phyloP scores from a whole-genome alignment of 495 filamentous ascomycete genomes.

The Jackrogersella minutella region DNA sequence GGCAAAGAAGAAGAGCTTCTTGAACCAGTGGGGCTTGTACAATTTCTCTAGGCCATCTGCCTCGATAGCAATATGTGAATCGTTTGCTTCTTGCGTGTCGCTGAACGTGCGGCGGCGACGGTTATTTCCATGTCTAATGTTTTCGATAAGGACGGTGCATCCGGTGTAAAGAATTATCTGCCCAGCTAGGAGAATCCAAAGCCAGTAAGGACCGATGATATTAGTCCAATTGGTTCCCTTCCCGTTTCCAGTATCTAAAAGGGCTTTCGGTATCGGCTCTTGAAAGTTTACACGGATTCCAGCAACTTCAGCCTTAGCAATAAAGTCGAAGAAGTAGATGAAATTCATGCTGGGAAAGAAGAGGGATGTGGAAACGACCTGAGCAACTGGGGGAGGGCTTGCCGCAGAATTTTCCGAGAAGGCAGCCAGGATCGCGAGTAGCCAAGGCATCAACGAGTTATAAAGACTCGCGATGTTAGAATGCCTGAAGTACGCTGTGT shows the following conservation, averaged over 20 bases:
- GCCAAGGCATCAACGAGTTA: constrained; percentile 61
- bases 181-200: constrained; percentile 66
- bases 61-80: constrained; percentile 49
- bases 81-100: constrained; percentile 10
- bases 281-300: constrained; percentile 58
- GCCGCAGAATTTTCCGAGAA: constrained; percentile 36
- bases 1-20: constrained; percentile 56
- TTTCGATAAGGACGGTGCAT: constrained; percentile 66
- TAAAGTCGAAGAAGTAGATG: constrained; percentile 65
- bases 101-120: constrained; percentile 56
- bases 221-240: constrained; percentile 39
- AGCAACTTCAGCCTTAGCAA: constrained; percentile 65
- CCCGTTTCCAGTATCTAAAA: constrained; percentile 6
- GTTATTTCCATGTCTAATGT: constrained; percentile 67
- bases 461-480: constrained; percentile 71
- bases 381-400: constrained; percentile 46
- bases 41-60: constrained; percentile 30
- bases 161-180: constrained; percentile 71
- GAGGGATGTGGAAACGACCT: constrained; percentile 62
- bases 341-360: constrained; percentile 75
- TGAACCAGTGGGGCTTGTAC: constrained; percentile 68
- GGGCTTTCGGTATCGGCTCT: constrained; percentile 55
- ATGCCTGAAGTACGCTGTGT: constrained; percentile 69
- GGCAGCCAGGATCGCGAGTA: constrained; percentile 65
- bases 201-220: constrained; percentile 60